Percentiles rank a stretch among this genome's conserved stretches.
Evolutionary conservation across 1,284 basidiomycete species (phyloP).

Genomic region (Mycena sp.): DNA sequence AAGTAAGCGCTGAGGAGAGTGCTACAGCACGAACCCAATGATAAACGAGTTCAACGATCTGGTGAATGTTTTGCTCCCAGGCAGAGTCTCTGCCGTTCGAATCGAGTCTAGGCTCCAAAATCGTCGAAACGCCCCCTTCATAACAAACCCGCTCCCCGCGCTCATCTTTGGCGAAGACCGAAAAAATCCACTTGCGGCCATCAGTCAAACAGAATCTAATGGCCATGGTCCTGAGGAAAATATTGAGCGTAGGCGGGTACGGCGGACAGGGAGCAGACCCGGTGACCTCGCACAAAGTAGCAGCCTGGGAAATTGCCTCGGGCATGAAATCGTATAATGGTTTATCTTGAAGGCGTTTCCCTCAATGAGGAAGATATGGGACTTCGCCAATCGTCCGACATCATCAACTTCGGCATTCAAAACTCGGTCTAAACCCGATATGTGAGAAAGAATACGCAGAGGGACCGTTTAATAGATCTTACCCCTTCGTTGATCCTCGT

Average conservation of each 20-base stretch:
- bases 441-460: background rate
- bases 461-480: background rate
- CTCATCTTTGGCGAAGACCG: background rate
- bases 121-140: too few relatives aligned
- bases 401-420: too few relatives aligned
- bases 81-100: too few relatives aligned
- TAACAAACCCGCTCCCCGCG: too few relatives aligned
- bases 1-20: too few relatives aligned
- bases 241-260: background rate
- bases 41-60: too few relatives aligned
- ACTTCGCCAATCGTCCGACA: too few relatives aligned
- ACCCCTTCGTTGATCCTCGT: background rate
- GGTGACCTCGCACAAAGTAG: conserved; percentile 14
- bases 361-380: conserved; percentile 9
- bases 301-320: conserved; percentile 4
- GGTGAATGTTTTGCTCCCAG: too few relatives aligned
- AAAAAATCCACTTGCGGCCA: conserved; percentile 16
- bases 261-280: background rate
- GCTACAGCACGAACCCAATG: too few relatives aligned
- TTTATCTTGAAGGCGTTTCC: background rate
- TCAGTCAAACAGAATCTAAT: conserved; percentile 12
- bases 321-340: conserved; percentile 1
- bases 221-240: background rate
- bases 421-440: background rate
- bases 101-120: too few relatives aligned